Conservation (phyloP, 192 early-diverging fungal species). For the Diversispora epigaea region DNA sequence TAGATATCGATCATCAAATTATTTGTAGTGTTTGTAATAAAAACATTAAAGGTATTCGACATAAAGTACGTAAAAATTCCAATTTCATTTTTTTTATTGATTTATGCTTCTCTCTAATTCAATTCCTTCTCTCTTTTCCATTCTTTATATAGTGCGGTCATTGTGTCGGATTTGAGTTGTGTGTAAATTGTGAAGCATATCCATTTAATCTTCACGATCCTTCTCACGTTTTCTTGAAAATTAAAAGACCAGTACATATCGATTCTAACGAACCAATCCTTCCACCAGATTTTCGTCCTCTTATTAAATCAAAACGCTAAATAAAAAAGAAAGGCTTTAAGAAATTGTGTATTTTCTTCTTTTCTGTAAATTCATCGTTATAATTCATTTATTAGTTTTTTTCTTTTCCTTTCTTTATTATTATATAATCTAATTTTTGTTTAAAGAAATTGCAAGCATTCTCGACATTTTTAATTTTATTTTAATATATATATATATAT, state of each 20-base stretch:
- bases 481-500: too few relatives aligned
- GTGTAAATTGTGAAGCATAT: slow-evolving; percentile 54
- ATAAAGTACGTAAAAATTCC: not conserved
- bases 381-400: too few relatives aligned
- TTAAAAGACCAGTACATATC: slow-evolving; percentile 37
- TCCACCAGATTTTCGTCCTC: not conserved
- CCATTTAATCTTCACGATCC: slow-evolving; percentile 39
- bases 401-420: too few relatives aligned
- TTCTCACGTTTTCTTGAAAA: slow-evolving; percentile 51
- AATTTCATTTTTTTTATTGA: not conserved
- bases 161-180: slow-evolving; percentile 62
- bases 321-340: too few relatives aligned
- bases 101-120: not conserved
- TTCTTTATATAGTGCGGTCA: slow-evolving; percentile 44
- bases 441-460: too few relatives aligned
- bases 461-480: too few relatives aligned
- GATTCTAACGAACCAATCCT: slow-evolving; percentile 18
- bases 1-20: not conserved
- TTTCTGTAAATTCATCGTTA: too few relatives aligned
- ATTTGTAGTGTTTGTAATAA: not conserved
- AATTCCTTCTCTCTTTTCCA: too few relatives aligned
- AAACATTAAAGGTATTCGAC: not conserved
- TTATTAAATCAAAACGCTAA: not conserved
- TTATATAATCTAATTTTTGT: too few relatives aligned
- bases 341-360: too few relatives aligned